phyloP scores from a whole-genome alignment of 345 rosid genomes.

The Heritiera fomes region DNA sequence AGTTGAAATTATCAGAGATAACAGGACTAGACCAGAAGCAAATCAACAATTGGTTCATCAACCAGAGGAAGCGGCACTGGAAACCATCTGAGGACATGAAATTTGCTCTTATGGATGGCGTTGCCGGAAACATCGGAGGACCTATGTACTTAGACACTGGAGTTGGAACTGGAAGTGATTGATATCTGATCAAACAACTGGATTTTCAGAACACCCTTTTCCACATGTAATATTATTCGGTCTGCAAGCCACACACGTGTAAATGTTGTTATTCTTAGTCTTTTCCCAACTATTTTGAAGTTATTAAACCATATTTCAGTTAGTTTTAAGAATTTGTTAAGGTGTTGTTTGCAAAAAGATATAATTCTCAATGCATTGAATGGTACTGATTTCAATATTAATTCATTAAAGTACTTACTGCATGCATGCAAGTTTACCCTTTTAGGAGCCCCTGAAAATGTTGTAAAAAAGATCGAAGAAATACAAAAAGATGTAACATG shows the following conservation, averaged over 20 bases:
- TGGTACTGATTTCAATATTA: neutral
- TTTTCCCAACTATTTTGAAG: neutral
- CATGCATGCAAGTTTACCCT: neutral
- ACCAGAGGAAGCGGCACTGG: conserved; percentile 75
- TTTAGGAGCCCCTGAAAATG: neutral
- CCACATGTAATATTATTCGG: neutral
- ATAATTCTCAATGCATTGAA: neutral
- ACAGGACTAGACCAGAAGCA: conserved; percentile 71
- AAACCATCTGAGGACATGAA: conserved; percentile 65
- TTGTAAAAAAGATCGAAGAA: neutral
- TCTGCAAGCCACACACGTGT: neutral
- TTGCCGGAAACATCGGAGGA: conserved; percentile 9
- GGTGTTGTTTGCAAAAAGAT: too few relatives aligned
- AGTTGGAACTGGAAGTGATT: conserved; percentile 16
- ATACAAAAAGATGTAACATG: neutral
- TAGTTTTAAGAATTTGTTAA: neutral
- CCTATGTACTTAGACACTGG: conserved; percentile 24
- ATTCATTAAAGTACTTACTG: neutral
- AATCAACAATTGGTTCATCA: conserved; percentile 74
- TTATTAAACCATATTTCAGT: neutral
- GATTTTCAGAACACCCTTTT: neutral
- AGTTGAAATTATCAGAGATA: conserved; percentile 42
- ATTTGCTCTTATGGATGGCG: conserved; percentile 48
- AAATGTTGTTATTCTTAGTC: too few relatives aligned
- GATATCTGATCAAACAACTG: conserved; percentile 4